phyloP scores from a whole-genome alignment of 164 flowering plant genomes.

The Vitis labrusca region DNA sequence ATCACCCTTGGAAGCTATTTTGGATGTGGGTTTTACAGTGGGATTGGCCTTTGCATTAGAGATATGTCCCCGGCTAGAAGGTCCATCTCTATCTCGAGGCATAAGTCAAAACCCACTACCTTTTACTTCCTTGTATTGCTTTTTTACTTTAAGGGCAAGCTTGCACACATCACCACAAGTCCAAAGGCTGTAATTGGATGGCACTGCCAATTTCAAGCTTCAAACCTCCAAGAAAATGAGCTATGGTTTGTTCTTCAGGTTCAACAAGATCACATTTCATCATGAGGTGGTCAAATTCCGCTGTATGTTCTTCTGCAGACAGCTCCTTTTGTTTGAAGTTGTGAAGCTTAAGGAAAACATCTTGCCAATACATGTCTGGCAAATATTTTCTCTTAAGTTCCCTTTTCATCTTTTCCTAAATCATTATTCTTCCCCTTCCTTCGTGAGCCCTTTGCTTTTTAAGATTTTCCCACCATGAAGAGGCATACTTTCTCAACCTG shows the following conservation, averaged over 20 bases:
- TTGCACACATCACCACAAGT: too few species aligned
- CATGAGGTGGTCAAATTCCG: constrained; percentile 9
- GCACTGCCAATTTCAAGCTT: not conserved
- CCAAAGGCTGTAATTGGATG: too few species aligned
- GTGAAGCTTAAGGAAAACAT: constrained; percentile 11
- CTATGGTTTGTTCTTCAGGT: constrained; percentile 15
- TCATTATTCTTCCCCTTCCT: constrained; percentile 1
- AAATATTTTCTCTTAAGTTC: constrained; percentile 3
- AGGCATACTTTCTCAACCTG: not conserved
- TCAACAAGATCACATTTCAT: constrained; percentile 12
- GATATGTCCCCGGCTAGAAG: too few species aligned
- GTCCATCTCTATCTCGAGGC: too few species aligned
- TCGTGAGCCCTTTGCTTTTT: constrained; percentile 3
- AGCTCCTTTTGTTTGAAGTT: constrained; percentile 9
- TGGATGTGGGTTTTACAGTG: not conserved
- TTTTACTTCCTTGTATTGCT: too few species aligned
- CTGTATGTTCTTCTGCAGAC: constrained; percentile 13
- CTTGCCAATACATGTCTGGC: constrained; percentile 10
- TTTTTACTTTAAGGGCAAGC: too few species aligned
- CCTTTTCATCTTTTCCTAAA: constrained; percentile 10
- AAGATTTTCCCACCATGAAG: not conserved
- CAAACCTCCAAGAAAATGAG: constrained; percentile 12
- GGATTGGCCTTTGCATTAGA: not conserved
- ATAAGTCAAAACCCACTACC: too few species aligned
- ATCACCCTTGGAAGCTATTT: too few species aligned